phyloP scores from a whole-genome alignment of 352 stramenopile genomes.

The Pythium guiyangense region DNA sequence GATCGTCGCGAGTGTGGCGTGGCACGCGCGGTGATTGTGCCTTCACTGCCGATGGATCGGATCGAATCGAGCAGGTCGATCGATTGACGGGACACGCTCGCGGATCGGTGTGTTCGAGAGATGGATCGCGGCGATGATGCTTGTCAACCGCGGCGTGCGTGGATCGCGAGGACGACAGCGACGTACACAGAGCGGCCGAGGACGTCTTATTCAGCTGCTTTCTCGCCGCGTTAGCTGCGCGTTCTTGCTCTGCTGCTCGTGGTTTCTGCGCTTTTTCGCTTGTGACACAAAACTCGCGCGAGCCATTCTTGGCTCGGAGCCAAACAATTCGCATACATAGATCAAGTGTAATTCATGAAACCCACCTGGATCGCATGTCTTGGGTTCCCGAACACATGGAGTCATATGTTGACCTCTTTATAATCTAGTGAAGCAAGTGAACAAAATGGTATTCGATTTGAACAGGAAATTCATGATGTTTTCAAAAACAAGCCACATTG shows the following conservation, averaged over 20 bases:
- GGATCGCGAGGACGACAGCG: neutral
- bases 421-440: too few species aligned
- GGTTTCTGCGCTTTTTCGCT: slow-evolving; percentile 43
- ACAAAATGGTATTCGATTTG: too few species aligned
- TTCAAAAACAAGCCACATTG: too few species aligned
- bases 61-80: neutral
- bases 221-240: slow-evolving; percentile 8
- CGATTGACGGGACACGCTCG: too few species aligned
- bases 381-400: too few species aligned
- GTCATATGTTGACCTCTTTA: too few species aligned
- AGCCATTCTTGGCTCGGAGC: neutral
- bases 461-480: too few species aligned
- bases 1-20: neutral
- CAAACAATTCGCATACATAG: neutral
- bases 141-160: neutral
- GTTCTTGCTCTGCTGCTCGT: slow-evolving; percentile 14
- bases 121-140: neutral
- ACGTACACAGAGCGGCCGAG: neutral
- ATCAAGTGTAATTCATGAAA: too few species aligned
- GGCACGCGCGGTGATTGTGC: too few species aligned
- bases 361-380: too few species aligned
- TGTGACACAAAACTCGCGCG: slow-evolving; percentile 10
- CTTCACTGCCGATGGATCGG: too few species aligned
- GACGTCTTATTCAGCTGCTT: slow-evolving; percentile 25
- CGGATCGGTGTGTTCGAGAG: too few species aligned